phyloP scores from a whole-genome alignment of 2,329 filamentous ascomycete genomes.

The Colletotrichum gigasporum region DNA sequence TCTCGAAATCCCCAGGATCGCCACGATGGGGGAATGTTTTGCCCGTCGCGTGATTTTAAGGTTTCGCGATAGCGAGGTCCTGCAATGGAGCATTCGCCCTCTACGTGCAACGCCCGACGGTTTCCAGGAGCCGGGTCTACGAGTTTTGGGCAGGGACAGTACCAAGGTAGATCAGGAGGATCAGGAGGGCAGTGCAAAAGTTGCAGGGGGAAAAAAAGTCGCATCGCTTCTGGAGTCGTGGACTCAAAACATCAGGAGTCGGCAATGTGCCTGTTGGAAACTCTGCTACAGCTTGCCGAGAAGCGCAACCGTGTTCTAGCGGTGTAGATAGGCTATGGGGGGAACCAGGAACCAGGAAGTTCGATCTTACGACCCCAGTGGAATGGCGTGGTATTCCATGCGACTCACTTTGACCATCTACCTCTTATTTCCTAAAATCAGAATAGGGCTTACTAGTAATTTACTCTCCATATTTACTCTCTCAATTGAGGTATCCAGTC shows the following conservation, averaged over 20 bases:
- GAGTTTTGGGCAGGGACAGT: neutral
- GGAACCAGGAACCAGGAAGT: no score
- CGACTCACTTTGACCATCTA: no score
- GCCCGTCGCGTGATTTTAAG: neutral
- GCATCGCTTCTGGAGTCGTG: neutral
- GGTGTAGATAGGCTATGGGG: no score
- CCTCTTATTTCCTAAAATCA: no score
- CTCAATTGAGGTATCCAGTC: no score
- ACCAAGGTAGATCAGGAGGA: neutral
- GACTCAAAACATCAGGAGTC: neutral
- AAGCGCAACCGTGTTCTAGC: no score
- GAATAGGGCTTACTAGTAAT: no score
- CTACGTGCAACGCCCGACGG: neutral
- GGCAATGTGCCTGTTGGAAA: neutral
- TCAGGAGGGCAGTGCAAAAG: slow-evolving; percentile 2
- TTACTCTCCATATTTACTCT: no score
- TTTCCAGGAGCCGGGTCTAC: neutral
- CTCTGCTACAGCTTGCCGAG: no score
- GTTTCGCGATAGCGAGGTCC: neutral
- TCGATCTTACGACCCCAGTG: no score
- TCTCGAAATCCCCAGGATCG: neutral
- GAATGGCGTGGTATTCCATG: no score
- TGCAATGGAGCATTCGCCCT: neutral
- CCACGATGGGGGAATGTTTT: neutral
- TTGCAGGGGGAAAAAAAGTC: neutral